Percentiles rank a stretch among this genome's conserved stretches.
Evolutionary conservation across 2,329 filamentous ascomycete species (phyloP).

Genomic region (Talaromyces sp.): DNA sequence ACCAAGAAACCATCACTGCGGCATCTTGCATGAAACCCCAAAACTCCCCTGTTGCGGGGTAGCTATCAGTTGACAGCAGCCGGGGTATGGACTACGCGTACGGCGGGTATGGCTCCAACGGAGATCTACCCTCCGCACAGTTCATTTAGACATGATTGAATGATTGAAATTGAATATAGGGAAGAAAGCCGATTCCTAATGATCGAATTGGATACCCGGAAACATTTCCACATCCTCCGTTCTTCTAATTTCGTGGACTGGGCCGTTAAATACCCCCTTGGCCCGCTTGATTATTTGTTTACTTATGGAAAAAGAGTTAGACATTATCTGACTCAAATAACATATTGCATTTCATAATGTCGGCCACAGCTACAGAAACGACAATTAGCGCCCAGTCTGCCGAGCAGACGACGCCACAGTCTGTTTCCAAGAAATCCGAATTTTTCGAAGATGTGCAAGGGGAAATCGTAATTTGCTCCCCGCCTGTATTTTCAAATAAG

Average conservation of each 20-base stretch:
- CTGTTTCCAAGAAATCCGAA: not conserved
- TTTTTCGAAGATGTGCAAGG: slow-evolving; percentile 14
- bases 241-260: not conserved
- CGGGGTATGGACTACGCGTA: not conserved
- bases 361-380: not conserved
- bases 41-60: not conserved
- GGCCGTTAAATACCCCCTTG: not conserved
- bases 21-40: not conserved
- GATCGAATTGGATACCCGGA: not conserved
- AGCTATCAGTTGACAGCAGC: not conserved
- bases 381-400: not conserved
- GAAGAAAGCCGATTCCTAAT: not conserved
- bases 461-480: slow-evolving; percentile 7
- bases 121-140: not conserved
- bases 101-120: not conserved
- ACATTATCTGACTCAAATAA: not conserved
- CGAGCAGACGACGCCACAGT: not conserved
- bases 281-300: not conserved
- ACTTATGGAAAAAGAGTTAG: not conserved
- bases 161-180: not conserved
- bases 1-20: not conserved
- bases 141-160: not conserved
- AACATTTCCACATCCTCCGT: not conserved
- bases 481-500: slow-evolving; percentile 25
- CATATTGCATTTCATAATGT: not conserved